A percentile compares a stretch with the other conserved stretches of the same genome.
phyloP scores from a whole-genome alignment of 23 red algal species.

The Chondrus crispus region DNA sequence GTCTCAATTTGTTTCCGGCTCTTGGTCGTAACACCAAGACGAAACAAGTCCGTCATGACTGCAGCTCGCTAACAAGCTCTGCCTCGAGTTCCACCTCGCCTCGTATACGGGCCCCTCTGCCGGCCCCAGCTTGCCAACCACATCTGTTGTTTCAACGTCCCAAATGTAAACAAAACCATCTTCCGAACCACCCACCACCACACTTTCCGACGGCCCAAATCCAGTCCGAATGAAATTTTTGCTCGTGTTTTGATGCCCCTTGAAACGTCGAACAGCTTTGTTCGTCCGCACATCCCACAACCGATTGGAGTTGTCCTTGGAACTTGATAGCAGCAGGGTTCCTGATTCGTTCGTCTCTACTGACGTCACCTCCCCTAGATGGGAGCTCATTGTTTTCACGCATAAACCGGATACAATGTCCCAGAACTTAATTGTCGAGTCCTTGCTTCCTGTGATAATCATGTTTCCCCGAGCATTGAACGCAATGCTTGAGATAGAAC shows the following conservation, averaged over 20 bases:
- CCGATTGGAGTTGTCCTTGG: constrained; percentile 99
- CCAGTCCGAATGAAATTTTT: constrained; percentile 95
- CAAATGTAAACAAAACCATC: constrained; percentile 93
- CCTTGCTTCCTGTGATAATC: constrained; percentile 95
- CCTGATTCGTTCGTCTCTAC: constrained; percentile 88
- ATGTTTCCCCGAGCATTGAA: constrained; percentile 96
- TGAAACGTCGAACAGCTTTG: constrained; percentile 85
- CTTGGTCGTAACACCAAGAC: constrained; percentile 84
- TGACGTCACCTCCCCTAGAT: constrained; percentile 96
- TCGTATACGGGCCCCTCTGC: constrained; percentile 75
- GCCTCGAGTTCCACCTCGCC: constrained; percentile 82
- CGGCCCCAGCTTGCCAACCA: constrained; percentile 81
- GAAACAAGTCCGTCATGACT: constrained; percentile 77
- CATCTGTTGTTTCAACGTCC: constrained; percentile 82
- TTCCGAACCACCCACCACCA: constrained; percentile 92
- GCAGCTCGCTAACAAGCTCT: constrained; percentile 90
- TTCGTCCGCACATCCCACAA: constrained; percentile 90
- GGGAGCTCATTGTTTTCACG: constrained; percentile 77
- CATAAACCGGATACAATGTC: constrained; percentile 91
- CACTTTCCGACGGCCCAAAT: constrained; percentile 88
- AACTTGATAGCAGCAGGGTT: constrained; percentile 82
- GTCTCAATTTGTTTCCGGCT: too few relatives aligned
- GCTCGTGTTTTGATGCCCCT: constrained; percentile 98
- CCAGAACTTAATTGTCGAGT: constrained; percentile 98
- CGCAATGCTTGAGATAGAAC: constrained; percentile 71